Percentiles rank a stretch among this genome's conserved stretches.
Conservation (phyloP, 176 grass and related monocot species). For the Ensete glaucum region DNA sequence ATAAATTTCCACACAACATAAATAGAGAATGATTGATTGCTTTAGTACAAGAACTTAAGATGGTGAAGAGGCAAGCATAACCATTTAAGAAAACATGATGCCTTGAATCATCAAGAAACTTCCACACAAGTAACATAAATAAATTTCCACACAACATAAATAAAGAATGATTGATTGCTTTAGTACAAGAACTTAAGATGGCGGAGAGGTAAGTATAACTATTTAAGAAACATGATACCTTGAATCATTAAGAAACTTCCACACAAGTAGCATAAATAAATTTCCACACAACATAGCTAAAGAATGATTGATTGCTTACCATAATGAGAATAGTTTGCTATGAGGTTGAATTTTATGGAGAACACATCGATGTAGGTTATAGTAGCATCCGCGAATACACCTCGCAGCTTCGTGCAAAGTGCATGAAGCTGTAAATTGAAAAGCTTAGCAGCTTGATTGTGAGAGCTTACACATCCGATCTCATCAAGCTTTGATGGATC, state of each 20-base stretch:
- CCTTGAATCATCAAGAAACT: not conserved
- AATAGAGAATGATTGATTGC: constrained; percentile 8
- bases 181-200: not conserved
- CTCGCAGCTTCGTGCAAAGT: constrained; percentile 68
- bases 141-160: not conserved
- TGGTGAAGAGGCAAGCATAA: not conserved
- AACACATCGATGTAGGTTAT: constrained; percentile 88
- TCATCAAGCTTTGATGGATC: constrained; percentile 70
- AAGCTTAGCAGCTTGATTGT: constrained; percentile 77
- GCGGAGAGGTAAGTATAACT: not conserved
- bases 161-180: constrained; percentile 20
- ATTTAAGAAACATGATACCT: too few relatives aligned
- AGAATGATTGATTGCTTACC: constrained; percentile 39
- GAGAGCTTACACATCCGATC: constrained; percentile 65
- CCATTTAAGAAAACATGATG: too few relatives aligned
- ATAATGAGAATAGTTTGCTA: constrained; percentile 78
- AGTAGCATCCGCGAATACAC: constrained; percentile 49
- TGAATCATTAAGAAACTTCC: not conserved
- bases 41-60: constrained; percentile 5
- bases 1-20: not conserved
- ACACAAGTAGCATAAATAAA: not conserved
- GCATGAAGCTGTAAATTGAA: constrained; percentile 88
- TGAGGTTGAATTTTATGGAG: constrained; percentile 71
- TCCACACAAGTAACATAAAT: not conserved
- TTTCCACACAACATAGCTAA: not conserved